Conservation (phyloP, 192 early-diverging fungal genomes). For the Gonapodya prolifera region DNA sequence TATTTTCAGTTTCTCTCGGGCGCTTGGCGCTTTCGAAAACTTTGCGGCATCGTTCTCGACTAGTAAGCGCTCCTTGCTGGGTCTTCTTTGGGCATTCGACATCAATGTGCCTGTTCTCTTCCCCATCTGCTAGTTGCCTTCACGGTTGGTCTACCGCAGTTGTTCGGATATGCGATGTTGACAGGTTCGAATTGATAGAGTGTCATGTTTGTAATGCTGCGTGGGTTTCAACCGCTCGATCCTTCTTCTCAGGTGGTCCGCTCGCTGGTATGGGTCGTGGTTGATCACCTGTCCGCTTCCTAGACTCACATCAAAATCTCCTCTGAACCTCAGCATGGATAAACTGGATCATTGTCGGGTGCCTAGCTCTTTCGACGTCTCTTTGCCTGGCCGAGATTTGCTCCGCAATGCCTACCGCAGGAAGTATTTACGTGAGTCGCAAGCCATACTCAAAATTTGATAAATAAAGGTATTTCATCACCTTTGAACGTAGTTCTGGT, state of each 20-base stretch:
- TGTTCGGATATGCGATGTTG: not conserved
- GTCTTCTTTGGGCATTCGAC: not conserved
- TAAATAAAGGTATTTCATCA: not conserved
- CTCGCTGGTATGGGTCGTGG: not conserved
- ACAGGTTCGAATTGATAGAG: no score
- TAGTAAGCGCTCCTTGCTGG: not conserved
- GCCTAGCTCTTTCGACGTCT: not conserved
- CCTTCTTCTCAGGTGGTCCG: no score
- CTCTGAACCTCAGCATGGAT: not conserved
- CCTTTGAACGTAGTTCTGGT: slow-evolving; percentile 2
- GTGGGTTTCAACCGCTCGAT: no score
- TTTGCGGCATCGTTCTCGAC: slow-evolving; percentile 3
- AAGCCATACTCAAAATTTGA: not conserved
- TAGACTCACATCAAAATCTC: no score
- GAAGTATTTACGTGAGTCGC: not conserved
- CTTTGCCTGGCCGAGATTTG: not conserved
- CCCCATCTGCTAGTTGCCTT: not conserved
- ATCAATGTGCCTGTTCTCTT: not conserved
- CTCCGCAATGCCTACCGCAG: not conserved
- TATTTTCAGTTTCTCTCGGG: not conserved
- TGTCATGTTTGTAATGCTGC: no score
- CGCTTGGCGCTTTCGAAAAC: not conserved
- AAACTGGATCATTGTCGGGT: not conserved
- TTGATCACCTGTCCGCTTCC: no score
- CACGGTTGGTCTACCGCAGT: not conserved